phyloP scores from a whole-genome alignment of 768 basidiomycete species.

The Phaeotremella skinneri region DNA sequence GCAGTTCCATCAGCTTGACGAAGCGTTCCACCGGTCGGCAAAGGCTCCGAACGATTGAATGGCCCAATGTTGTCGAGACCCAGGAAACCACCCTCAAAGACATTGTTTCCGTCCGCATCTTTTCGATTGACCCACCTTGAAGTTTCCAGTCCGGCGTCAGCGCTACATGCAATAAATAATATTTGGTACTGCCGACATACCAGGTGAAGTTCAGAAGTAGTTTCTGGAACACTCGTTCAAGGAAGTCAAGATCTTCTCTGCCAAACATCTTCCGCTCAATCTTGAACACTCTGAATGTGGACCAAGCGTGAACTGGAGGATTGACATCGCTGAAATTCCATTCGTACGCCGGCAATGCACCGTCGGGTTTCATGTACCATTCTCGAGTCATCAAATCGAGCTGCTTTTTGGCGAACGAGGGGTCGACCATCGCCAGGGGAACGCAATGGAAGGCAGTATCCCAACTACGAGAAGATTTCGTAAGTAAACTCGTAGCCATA shows the following conservation, averaged over 20 bases:
- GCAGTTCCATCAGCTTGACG: slow-evolving; percentile 98
- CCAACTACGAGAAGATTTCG: slow-evolving; percentile 55
- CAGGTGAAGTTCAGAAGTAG: slow-evolving; percentile 94
- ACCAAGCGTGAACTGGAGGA: slow-evolving; percentile 97
- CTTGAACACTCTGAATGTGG: slow-evolving; percentile 96
- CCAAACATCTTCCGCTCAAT: slow-evolving; percentile 95
- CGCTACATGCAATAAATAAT: not conserved
- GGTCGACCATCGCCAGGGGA: slow-evolving; percentile 91
- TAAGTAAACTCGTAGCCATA: not conserved
- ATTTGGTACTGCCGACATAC: slow-evolving; percentile 53
- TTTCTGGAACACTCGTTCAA: slow-evolving; percentile 98
- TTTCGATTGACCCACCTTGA: slow-evolving; percentile 97
- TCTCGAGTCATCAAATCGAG: slow-evolving; percentile 92
- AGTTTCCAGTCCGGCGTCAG: slow-evolving; percentile 1
- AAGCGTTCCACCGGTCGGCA: slow-evolving; percentile 88
- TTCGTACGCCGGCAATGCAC: slow-evolving; percentile 97
- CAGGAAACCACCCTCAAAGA: slow-evolving; percentile 97
- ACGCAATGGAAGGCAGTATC: slow-evolving; percentile 99
- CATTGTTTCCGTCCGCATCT: slow-evolving; percentile 88
- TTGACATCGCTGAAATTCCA: slow-evolving; percentile 99
- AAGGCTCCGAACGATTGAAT: slow-evolving; percentile 94
- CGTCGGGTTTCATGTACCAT: slow-evolving; percentile 98
- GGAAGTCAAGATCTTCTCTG: slow-evolving; percentile 80
- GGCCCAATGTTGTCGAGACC: slow-evolving; percentile 97
- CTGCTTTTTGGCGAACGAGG: slow-evolving; percentile 95